These are phyloP conservation scores for Mycocentrospora acerina DNA, from an alignment of 2,329 filamentous ascomycete genomes.

Conservation along the genomic window DNA sequence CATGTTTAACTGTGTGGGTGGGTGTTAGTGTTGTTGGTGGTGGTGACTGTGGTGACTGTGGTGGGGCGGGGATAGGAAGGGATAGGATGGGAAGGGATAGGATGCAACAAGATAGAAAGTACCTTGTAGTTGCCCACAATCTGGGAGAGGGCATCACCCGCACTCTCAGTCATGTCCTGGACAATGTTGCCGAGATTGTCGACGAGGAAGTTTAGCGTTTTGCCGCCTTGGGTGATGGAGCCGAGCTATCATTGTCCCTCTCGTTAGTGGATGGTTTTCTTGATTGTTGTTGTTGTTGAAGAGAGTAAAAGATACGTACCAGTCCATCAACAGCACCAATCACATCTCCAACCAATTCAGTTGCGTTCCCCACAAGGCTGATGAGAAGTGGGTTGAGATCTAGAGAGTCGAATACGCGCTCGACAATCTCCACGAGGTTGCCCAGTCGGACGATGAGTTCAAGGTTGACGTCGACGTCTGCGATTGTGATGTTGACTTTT, in stretches of 20 bases:
- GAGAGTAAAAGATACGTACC: conserved; percentile 13
- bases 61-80: too few species aligned
- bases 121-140: conserved; percentile 60
- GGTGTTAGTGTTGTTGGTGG: conserved; percentile 2
- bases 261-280: not conserved
- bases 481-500: conserved; percentile 63
- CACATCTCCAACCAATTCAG: conserved; percentile 54
- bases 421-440: conserved; percentile 62
- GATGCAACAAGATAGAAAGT: too few species aligned
- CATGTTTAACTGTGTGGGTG: conserved; percentile 52
- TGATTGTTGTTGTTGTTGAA: too few species aligned
- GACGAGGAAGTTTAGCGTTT: conserved; percentile 57
- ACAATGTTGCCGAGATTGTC: conserved; percentile 66
- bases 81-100: not conserved
- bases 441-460: conserved; percentile 62
- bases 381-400: conserved; percentile 64
- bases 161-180: conserved; percentile 56
- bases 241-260: conserved; percentile 52
- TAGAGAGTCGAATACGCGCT: conserved; percentile 60
- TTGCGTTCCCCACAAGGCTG: conserved; percentile 57
- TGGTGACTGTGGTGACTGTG: too few species aligned
- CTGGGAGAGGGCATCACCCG: conserved; percentile 47
- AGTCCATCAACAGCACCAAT: conserved; percentile 61
- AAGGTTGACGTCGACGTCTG: conserved; percentile 60
- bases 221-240: conserved; percentile 59